Base-by-base conservation (phyloP, 495 filamentous ascomycete species). In the Apiosordaria backusii region DNA sequence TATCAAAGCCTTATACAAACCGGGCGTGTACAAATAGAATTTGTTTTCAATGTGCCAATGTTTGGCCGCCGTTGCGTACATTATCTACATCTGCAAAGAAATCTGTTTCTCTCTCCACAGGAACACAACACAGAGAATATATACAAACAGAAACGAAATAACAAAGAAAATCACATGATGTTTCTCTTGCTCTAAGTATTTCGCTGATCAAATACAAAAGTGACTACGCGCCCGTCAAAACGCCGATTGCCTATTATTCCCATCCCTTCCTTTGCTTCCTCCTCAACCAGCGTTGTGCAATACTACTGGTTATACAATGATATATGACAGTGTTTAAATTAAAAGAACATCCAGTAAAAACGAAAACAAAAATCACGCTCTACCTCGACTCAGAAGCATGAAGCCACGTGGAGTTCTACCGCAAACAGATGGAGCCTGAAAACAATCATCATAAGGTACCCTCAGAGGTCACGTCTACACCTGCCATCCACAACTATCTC, bases 401-500 rank as follows among this genome's bases (percentile, higher is more conserved):
- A 45, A 13, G 10, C 35, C 35, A 13, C 35, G 5, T 35, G 29
- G 10, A 35, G 29, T 6, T 35, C 10, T 35, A 35, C 6, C 10
- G n/a, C n/a, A n/a, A 45, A 45, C 5, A 45, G 35, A 45, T 15
- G 35, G 16, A 45, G 35, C 0, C 9, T 45, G 35, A 7, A 45
- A 45, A 13, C 7, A 15, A 45, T 2, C 35, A 45, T 13, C 35
- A 45, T 13, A n/a, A n/a, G n/a, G n/a, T n/a, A n/a, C n/a, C n/a
- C 9, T 45, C 35, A 7, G 7, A 29, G 27, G 7, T 3, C 27
- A 29, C n/a, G n/a, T n/a, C n/a, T n/a, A 29, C 4, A 13, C 35
- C 35, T 45, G 35, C 35, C 35, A 15, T 13, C 35, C 10, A 52
- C 50, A 57, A 69, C 67, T 77, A 97, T 72, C 95, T 82, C 83